Base-by-base conservation (phyloP, 306 rosid species). In the Cucumis melo region DNA sequence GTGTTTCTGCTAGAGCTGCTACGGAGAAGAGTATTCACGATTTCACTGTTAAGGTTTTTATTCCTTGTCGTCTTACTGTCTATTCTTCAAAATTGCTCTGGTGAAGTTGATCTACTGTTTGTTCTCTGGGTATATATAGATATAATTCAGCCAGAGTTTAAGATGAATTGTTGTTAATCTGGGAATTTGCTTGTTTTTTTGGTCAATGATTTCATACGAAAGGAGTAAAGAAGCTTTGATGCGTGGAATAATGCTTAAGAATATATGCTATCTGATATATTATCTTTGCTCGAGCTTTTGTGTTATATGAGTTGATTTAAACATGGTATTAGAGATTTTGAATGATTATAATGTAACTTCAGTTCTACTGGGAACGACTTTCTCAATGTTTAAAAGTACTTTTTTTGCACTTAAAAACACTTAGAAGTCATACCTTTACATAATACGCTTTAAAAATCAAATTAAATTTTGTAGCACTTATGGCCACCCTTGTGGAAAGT, bases 21-120 rank as follows among this genome's bases (percentile, higher is more conserved):
- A 86, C 96, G 1, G 92, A 92, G 58, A 92, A 92, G 85, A 84
- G 84, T 80, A 85, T 95, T 66, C 79, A 95, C 81, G 99, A 92
- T 73, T 95, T 84, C 62, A 89, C 90, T 39, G 98, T 92, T 73
- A 92, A 95, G 96, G 99, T 92, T 51, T 50, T 1, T 55, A 7
- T 46, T 42, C 3, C 36, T 51, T 17, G 3, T 39, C 32, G 32
- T 19, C 16, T 15, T 27, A 54, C 4, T 23, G 19, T 2, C 14
- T 19, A n/a, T 21, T 41, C 16, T 62, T 39, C 0, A 9, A 34
- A 19, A 23, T 48, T 20, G 20, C 38, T 73, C 50, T 15, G 60
- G 39, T 48, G 76, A 3, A 73, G 74, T n/a, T 41, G 11, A 3
- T 41, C 32, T 65, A 65, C 72, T 38, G 51, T 19, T 34, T 38